Conservation (phyloP, 805 yeast genomes). For the Cyberlindnera japonica region DNA sequence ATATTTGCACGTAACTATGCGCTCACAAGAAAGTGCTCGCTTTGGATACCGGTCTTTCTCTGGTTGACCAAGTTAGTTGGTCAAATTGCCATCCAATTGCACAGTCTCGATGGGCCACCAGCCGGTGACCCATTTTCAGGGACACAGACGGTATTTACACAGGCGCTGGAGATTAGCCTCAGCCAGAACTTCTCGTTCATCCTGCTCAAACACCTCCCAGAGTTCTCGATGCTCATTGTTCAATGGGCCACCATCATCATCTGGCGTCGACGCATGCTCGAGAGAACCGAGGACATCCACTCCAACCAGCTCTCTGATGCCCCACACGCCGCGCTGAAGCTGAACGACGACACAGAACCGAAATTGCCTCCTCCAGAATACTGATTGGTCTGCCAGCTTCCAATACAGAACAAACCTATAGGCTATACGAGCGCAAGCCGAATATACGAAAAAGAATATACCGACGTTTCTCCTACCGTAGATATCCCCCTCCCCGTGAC, state of each 20-base stretch:
- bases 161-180: constrained; percentile 7
- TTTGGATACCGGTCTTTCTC: constrained; percentile 12
- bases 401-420: neutral
- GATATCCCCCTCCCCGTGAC: no score
- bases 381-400: neutral
- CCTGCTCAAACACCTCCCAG: constrained; percentile 12
- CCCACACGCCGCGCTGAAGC: constrained; percentile 6
- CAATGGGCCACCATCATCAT: constrained; percentile 13
- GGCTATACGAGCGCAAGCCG: no score
- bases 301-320: constrained; percentile 11
- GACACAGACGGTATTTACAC: no score
- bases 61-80: neutral
- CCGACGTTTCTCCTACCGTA: no score
- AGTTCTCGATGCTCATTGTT: constrained; percentile 12
- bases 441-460: no score
- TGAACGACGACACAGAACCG: neutral
- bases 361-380: neutral
- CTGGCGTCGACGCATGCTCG: constrained; percentile 15
- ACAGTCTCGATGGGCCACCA: neutral
- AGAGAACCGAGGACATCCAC: constrained; percentile 15
- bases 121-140: neutral
- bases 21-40: constrained; percentile 4
- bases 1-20: constrained; percentile 13
- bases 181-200: constrained; percentile 12
- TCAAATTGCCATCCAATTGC: neutral